phyloP scores from a whole-genome alignment of 441 rosid species.

The Raphanus hybrid region DNA sequence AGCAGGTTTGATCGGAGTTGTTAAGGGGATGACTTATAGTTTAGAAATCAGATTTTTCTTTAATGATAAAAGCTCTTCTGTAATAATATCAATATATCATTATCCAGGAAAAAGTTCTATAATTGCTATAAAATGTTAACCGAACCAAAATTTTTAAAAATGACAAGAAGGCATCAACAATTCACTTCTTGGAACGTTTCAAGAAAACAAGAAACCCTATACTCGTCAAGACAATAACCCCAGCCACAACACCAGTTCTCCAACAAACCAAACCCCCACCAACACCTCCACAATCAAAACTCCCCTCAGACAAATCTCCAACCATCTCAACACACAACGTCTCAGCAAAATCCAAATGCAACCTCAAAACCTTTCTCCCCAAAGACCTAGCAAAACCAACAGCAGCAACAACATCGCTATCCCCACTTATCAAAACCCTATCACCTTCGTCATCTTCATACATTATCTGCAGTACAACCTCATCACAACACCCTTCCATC shows the following conservation, averaged over 20 bases:
- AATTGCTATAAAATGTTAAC: too few species aligned
- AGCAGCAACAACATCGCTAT: conserved; percentile 74
- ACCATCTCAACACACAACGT: conserved; percentile 11
- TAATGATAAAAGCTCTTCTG: too few species aligned
- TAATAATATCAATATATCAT: too few species aligned
- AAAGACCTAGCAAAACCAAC: conserved; percentile 61
- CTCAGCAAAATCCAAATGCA: conserved; percentile 33
- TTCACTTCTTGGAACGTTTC: conserved; percentile 42
- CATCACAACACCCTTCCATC: conserved; percentile 54
- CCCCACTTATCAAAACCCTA: conserved; percentile 64
- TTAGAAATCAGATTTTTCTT: too few species aligned
- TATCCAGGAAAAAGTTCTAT: too few species aligned
- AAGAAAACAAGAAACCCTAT: conserved; percentile 32
- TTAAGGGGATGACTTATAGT: too few species aligned
- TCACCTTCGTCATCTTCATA: conserved; percentile 92
- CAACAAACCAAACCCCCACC: conserved; percentile 22
- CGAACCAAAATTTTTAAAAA: not conserved
- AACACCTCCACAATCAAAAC: not conserved
- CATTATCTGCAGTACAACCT: conserved; percentile 31
- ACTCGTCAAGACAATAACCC: conserved; percentile 35
- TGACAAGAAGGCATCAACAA: not conserved
- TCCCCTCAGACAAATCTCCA: conserved; percentile 14
- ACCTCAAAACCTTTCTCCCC: conserved; percentile 56
- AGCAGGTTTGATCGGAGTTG: too few species aligned
- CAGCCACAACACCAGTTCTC: conserved; percentile 22